Conservation (phyloP, 2,329 filamentous ascomycete genomes). For the Venturia carpophila region DNA sequence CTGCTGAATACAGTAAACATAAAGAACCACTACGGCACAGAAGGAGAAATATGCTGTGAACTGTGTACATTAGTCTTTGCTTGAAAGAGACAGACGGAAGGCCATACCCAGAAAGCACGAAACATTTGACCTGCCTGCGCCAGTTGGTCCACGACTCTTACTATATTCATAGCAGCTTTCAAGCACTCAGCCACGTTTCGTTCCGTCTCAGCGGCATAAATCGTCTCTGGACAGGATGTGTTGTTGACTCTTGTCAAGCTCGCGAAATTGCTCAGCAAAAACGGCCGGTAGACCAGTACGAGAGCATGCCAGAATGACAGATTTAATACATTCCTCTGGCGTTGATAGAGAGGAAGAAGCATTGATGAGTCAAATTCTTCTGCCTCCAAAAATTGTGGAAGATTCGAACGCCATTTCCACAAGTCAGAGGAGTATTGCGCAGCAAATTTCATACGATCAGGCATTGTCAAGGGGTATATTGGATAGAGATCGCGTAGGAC, state of each 20-base stretch:
- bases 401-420: constrained; percentile 38
- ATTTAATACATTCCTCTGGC: neutral
- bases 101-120: neutral
- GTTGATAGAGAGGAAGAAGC: constrained; percentile 27
- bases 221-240: constrained; percentile 19
- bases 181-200: constrained; percentile 40
- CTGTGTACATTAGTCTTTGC: constrained; percentile 20
- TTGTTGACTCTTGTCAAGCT: constrained; percentile 19
- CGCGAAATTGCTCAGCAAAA: constrained; percentile 33
- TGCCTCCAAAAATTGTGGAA: constrained; percentile 39
- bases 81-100: neutral
- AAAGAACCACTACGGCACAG: constrained; percentile 47
- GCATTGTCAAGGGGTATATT: constrained; percentile 30
- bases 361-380: constrained; percentile 38
- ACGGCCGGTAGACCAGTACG: constrained; percentile 49
- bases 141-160: constrained; percentile 39
- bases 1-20: constrained; percentile 47
- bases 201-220: constrained; percentile 24
- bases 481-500: constrained; percentile 41
- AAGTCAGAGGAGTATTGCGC: constrained; percentile 38
- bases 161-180: constrained; percentile 39
- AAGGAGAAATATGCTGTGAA: constrained; percentile 49
- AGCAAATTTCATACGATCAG: constrained; percentile 32
- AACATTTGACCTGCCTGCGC: constrained; percentile 29
- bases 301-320: constrained; percentile 38